Evolutionary conservation across 106 monocot genomes (phyloP).

Genomic region (Acorus calamus): DNA sequence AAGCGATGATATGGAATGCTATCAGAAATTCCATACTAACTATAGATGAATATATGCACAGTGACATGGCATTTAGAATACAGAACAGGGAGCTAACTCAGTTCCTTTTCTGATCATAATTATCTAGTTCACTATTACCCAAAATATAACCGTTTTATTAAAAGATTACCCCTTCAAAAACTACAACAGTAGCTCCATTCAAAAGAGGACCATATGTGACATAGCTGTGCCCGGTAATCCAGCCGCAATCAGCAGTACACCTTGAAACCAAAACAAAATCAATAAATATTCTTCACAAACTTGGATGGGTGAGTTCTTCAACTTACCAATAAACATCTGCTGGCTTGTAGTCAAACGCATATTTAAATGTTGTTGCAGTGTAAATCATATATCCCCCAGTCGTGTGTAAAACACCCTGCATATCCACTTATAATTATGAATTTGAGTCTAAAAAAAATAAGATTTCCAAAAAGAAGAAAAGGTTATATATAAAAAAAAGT

Average conservation of each 20-base stretch:
- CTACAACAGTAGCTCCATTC: conserved; percentile 84
- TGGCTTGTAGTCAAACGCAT: conserved; percentile 98
- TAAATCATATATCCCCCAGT: conserved; percentile 98
- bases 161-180: conserved; percentile 91
- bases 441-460: background rate
- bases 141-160: too few relatives aligned
- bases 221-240: conserved; percentile 99
- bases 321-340: conserved; percentile 87
- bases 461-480: background rate
- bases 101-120: too few relatives aligned
- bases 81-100: too few relatives aligned
- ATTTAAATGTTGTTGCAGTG: conserved; percentile 94
- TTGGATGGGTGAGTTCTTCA: too few relatives aligned
- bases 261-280: conserved; percentile 34
- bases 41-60: too few relatives aligned
- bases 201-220: conserved; percentile 95
- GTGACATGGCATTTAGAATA: too few relatives aligned
- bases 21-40: too few relatives aligned
- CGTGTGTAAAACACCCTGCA: conserved; percentile 94
- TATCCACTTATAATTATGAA: background rate
- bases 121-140: too few relatives aligned
- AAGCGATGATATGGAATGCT: too few relatives aligned
- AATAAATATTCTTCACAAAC: background rate
- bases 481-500: background rate
- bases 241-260: conserved; percentile 99